Evolutionary conservation across 2,329 filamentous ascomycete genomes (phyloP), one percentile per base, ranked within the genome.

Genomic region (Xylaria sp.): DNA sequence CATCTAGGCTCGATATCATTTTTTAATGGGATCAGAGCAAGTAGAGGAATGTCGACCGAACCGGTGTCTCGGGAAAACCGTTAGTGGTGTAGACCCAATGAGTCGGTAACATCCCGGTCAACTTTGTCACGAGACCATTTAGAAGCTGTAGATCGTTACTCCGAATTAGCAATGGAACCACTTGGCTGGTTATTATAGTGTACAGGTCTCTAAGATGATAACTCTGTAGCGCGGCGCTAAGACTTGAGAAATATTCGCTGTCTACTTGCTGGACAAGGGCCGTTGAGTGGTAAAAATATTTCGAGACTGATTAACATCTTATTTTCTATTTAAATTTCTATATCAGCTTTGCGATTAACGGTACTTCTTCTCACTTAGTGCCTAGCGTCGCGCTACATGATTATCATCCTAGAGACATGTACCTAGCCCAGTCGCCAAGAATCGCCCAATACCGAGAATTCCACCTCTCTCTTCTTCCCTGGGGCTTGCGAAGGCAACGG

Each of bases 61-160:
- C 44, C 28, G 23, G 18, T 34, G 25, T 37, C n/a, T 12, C n/a
- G 46, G 58, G 37, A 44, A 34, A 37, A 3, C 46, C 44, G 41
- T 57, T 39, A 44, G 20, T 58, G 51, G 41, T 54, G 18, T 13
- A 56, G 23, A 62, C 52, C 67, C 63, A 63, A 31, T n/a, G 39
- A 58, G 7, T 20, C 44, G 67, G 63, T 69, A 63, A 51, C 58
- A 55, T 48, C 28, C 58, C n/a, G 31, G 41, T 54, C 23, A 57
- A 44, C 23, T 37, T 23, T 18, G 54, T 69, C 63, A 66, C 61
- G 25, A 61, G 66, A 23, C 57, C 18, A 59, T 44, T 50, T 50
- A 55, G 39, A n/a, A 20, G 13, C 52, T 46, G 63, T 20, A 62
- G 63, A 62, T 66, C 66, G 20, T 52, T 23, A 18, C 44, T 31